These are phyloP conservation scores for Hypoxylon lienhwacheense DNA, from an alignment of 495 filamentous ascomycete species.

Conservation along the genomic window DNA sequence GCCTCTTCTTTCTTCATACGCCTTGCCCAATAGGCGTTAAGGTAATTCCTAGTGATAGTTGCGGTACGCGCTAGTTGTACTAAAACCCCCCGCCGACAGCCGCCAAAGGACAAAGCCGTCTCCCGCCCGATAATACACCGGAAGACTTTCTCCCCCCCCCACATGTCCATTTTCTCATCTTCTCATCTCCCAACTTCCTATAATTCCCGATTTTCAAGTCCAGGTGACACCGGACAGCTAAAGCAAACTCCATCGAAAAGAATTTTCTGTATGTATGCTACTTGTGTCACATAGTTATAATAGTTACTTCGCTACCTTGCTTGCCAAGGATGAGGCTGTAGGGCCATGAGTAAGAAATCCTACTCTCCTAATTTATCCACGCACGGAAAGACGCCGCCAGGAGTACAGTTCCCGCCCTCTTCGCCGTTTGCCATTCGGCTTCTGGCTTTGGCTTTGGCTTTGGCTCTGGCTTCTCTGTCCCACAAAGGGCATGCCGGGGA, in stretches of 20 bases:
- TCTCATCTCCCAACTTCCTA: conserved; percentile 24
- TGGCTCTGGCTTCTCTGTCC: conserved; percentile 6
- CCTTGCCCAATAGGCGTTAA: conserved; percentile 11
- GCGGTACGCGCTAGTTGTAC: conserved; percentile 5
- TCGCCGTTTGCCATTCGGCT: conserved; percentile 21
- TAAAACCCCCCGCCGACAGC: conserved; percentile 19
- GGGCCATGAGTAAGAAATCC: conserved; percentile 27
- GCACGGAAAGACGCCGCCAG: conserved; percentile 5
- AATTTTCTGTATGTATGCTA: background rate
- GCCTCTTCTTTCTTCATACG: conserved; percentile 1
- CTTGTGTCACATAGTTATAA: background rate
- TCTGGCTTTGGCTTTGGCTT: conserved; percentile 13
- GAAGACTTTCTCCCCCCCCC: no score
- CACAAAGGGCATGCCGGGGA: conserved; percentile 4
- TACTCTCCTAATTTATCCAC: conserved; percentile 7
- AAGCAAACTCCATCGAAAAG: conserved; percentile 8
- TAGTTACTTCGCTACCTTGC: conserved; percentile 7
- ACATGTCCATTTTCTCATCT: conserved; percentile 24
- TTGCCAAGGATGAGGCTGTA: conserved; percentile 33
- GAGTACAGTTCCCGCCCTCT: conserved; percentile 4
- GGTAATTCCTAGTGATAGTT: conserved; percentile 13
- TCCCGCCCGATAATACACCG: conserved; percentile 34
- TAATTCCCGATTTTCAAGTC: conserved; percentile 33
- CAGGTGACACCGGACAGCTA: conserved; percentile 33
- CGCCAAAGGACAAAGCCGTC: conserved; percentile 12